Percentiles rank a stretch among this genome's conserved stretches.
These are phyloP conservation scores for Candida parachauliodes DNA, from an alignment of 805 yeast genomes.

Conservation along the genomic window DNA sequence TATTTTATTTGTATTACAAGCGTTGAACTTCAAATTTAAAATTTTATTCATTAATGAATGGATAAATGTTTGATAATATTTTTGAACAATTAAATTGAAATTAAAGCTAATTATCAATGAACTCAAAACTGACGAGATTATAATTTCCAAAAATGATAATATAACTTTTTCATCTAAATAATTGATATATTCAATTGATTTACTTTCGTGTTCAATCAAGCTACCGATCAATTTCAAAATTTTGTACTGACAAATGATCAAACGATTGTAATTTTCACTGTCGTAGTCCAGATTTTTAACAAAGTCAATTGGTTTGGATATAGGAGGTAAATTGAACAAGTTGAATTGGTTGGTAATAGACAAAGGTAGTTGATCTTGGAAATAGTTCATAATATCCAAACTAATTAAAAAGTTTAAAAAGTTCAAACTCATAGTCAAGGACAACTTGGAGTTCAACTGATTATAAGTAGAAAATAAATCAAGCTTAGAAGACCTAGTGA, in stretches of 20 bases:
- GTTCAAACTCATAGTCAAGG: constrained; percentile 14
- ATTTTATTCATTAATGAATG: not conserved
- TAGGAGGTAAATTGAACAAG: constrained; percentile 24
- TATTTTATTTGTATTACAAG: constrained; percentile 8
- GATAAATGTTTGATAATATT: not conserved
- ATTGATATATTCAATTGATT: constrained; percentile 10
- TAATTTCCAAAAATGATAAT: constrained; percentile 13
- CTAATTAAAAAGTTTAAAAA: constrained; percentile 18
- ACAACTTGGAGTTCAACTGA: constrained; percentile 17
- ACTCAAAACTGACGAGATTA: constrained; percentile 15
- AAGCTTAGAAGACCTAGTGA: constrained; percentile 9
- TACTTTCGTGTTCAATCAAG: constrained; percentile 14
- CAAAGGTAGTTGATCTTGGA: constrained; percentile 11
- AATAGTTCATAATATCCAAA: constrained; percentile 11
- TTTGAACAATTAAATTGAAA: not conserved
- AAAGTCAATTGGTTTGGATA: constrained; percentile 22
- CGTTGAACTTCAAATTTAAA: constrained; percentile 6
- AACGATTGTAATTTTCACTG: constrained; percentile 1
- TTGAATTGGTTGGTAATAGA: constrained; percentile 14
- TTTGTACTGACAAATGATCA: constrained; percentile 7
- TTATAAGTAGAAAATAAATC: constrained; percentile 17
- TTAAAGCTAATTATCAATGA: constrained; percentile 9
- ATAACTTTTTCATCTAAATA: constrained; percentile 12
- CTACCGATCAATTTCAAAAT: constrained; percentile 1
- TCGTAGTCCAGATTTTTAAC: not conserved